These are phyloP conservation scores for Chiua virens DNA, from an alignment of 768 basidiomycete species.

Conservation along the genomic window DNA sequence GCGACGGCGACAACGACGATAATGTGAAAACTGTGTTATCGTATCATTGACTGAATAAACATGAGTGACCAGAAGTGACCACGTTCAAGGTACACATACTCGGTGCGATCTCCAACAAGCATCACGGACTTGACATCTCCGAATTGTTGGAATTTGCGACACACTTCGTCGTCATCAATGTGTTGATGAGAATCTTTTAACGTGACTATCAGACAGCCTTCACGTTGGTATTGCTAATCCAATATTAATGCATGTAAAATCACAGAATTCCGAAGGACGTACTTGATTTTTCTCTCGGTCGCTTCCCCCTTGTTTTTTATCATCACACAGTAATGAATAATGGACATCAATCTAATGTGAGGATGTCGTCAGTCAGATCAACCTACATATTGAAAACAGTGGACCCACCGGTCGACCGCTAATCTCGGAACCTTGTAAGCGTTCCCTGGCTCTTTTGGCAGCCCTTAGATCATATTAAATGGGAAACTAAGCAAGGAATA, in stretches of 20 bases:
- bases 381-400: not conserved
- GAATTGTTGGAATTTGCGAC: constrained; percentile 82
- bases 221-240: constrained; percentile 67
- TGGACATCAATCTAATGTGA: constrained; percentile 90
- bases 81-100: constrained; percentile 42
- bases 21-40: too few species aligned
- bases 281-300: constrained; percentile 83
- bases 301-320: constrained; percentile 59
- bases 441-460: constrained; percentile 88
- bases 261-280: constrained; percentile 11
- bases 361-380: constrained; percentile 5
- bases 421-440: constrained; percentile 86
- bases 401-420: constrained; percentile 81
- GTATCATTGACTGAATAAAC: constrained; percentile 65
- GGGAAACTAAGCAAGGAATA: constrained; percentile 11
- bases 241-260: constrained; percentile 8
- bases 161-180: constrained; percentile 84
- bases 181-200: constrained; percentile 68
- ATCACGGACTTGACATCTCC: constrained; percentile 87
- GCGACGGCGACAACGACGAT: too few species aligned
- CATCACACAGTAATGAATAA: constrained; percentile 91
- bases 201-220: constrained; percentile 80
- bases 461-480: constrained; percentile 86
- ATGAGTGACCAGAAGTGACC: constrained; percentile 1
- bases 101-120: constrained; percentile 59